Base-by-base conservation (phyloP, 2,329 filamentous ascomycete species). In the Hypoxylon sp. region DNA sequence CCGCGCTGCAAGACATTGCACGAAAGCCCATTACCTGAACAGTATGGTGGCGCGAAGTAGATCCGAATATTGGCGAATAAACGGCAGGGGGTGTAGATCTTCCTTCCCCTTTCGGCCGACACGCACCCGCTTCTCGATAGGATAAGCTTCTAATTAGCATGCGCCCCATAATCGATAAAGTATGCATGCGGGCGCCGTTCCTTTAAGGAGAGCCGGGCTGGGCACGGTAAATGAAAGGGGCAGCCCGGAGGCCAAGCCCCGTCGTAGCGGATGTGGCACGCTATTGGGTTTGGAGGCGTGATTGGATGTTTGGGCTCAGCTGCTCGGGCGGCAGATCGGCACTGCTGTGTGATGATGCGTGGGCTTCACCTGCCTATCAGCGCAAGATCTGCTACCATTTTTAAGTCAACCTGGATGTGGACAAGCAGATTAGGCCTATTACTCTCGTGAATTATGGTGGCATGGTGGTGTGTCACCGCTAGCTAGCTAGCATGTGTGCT, bases 321-420 rank as follows among this genome's bases (percentile, higher is more conserved):
- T n/a, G n/a, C n/a, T n/a, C n/a, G n/a, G n/a, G n/a, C n/a, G n/a
- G 65, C 30, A 66, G 61, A 70, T 63, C 65, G 60, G 45, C 59
- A 34, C n/a, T 65, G 38, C 28, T 56, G 52, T 17, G 14, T 10
- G 21, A 19, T 36, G 38, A 19, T 36, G 38, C 17, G 46, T 43
- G 25, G 52, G 34, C 60, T 59, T 58, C 60, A 70, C 68, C 68
- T 70, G 62, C 68, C 62, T 66, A 68, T 70, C 60, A 52, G 5
- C 57, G 65, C 62, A 70, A 68, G 68, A 68, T 70, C 65, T 61
- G 19, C 62, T 30, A 21, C 32, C 11, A 46, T 34, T 25, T 1
- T 25, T 4, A 25, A 25, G 25, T 3, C n/a, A 13, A 23, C n/a
- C 36, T 38, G 25, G 43, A 13, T 55, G 38, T n/a, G 2, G 36